A percentile compares a stretch with the other conserved stretches of the same genome.
Conservation (phyloP, 768 basidiomycete species). For the Tulasnella sp. region DNA sequence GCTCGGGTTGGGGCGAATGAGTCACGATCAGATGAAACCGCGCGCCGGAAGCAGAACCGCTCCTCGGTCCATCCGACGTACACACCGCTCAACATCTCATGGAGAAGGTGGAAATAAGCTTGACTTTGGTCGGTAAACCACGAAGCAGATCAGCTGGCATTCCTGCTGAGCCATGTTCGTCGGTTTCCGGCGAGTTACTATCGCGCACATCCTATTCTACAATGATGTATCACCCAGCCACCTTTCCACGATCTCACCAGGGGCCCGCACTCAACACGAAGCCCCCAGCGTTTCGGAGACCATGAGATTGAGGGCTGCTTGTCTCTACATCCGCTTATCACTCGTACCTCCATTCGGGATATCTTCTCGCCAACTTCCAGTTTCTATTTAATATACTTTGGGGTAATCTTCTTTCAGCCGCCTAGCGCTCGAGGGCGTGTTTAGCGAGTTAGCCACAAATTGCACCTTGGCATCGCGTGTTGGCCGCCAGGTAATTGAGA, state of each 20-base stretch:
- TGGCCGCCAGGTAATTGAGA: not conserved
- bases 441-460: not conserved
- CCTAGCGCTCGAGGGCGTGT: not conserved
- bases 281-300: not conserved
- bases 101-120: not conserved
- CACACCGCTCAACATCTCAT: not conserved
- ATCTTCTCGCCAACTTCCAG: not conserved
- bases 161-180: not conserved
- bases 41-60: not conserved
- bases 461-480: not conserved
- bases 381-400: not conserved
- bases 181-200: not conserved
- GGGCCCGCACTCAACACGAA: not conserved
- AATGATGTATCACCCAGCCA: not conserved
- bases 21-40: not conserved
- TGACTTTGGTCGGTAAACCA: not conserved
- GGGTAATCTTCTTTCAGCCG: not conserved
- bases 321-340: not conserved
- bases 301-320: not conserved
- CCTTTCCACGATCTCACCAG: not conserved
- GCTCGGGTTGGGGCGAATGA: not conserved
- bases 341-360: not conserved
- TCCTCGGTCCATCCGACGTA: too few relatives aligned
- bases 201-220: not conserved
- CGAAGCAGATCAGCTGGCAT: too few relatives aligned